These are phyloP conservation scores for Macrolepiota dolichaula DNA, from an alignment of 768 basidiomycete genomes.

Conservation along the genomic window DNA sequence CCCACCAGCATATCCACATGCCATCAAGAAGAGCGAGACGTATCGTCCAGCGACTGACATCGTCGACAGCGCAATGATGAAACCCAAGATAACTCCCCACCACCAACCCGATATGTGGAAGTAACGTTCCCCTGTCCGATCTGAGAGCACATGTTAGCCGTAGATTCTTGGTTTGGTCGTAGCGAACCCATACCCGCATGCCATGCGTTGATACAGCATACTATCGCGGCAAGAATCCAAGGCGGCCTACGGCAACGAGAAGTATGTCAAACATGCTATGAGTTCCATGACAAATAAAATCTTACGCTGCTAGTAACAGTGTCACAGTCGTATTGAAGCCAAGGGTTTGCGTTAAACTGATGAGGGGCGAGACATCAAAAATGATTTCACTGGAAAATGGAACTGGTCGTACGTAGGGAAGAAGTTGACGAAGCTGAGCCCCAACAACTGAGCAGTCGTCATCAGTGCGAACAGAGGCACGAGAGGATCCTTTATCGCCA, in stretches of 20 bases:
- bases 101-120: constrained; percentile 51
- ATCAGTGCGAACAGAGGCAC: constrained; percentile 50
- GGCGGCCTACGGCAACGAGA: constrained; percentile 40
- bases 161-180: too few species aligned
- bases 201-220: constrained; percentile 48
- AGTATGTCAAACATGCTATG: background rate
- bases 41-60: constrained; percentile 47
- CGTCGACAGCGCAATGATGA: constrained; percentile 52
- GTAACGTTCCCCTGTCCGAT: constrained; percentile 56
- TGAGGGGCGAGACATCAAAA: background rate
- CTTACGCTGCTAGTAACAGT: constrained; percentile 51
- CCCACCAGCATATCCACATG: constrained; percentile 30
- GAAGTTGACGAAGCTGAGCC: constrained; percentile 55
- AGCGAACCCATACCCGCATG: constrained; percentile 30
- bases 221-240: constrained; percentile 50
- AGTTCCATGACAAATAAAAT: constrained; percentile 17
- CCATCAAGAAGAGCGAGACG: constrained; percentile 59
- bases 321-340: constrained; percentile 54
- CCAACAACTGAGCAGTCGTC: constrained; percentile 41
- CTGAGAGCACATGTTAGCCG: too few species aligned
- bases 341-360: constrained; percentile 50
- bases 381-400: background rate
- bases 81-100: constrained; percentile 56
- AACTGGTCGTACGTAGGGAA: constrained; percentile 39
- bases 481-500: constrained; percentile 52